Evolutionary conservation across 371 early-diverging fungal genomes (phyloP), one percentile per base, ranked within the genome.

Genomic region (Apophysomyces trapeziformis): DNA sequence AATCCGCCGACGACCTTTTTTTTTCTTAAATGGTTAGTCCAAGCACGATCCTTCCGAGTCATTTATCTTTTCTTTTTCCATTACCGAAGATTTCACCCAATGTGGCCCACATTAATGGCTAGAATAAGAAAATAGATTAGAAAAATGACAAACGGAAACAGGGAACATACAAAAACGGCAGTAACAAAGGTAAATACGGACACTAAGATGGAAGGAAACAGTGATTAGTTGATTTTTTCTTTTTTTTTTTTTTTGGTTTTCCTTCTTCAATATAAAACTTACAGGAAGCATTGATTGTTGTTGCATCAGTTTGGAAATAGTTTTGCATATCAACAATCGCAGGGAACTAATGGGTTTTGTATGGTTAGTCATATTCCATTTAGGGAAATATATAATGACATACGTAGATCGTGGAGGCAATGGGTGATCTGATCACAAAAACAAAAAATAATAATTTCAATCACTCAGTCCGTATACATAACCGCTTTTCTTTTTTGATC

Each of bases 341-440:
- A 16, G 75, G 72, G 45, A 66, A 69, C 75, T 75, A 45, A 26
- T 26, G 2, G 26, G 26, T 26, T 26, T 26, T 26, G 26, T 26
- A 26, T 26, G 26, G 26, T 26, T 26, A 26, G 26, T 26, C 26
- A 26, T 2, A 26, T 26, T 26, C 26, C 26, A 26, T 26, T 26
- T 12, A 13, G 13, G 46, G 7, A 50, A 7, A 50, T 18, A n/a
- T 35, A 16, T 21, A 38, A 3, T 16, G 35, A 57, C 67, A 58
- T 71, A 69, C 75, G 62, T 75, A 75, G 46, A 75, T 66, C 7
- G 75, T 75, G 5, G 75, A 75, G 6, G 71, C 67, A 13, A 69
- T 46, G 11, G 71, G 71, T 4, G 71, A 66, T 38, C 71, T 70
- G 26, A 26, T 26, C 26, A 26, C 26, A 1, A 26, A 26, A 26